phyloP scores from a whole-genome alignment of 2,329 filamentous ascomycete genomes.

The Exophiala bonariae region DNA sequence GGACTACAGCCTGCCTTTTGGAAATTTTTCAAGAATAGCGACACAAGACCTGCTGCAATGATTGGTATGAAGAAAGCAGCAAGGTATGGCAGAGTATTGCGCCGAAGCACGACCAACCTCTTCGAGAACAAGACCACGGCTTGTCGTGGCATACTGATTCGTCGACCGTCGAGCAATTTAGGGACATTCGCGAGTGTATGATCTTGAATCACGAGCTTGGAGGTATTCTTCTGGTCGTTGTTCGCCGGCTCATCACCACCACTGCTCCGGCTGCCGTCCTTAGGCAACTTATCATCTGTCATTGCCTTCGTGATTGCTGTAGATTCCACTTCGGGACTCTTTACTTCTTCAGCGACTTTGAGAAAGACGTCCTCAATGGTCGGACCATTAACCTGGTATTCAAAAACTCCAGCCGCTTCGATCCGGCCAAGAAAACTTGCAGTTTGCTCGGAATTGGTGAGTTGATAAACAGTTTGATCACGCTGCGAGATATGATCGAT shows the following conservation, averaged over 20 bases:
- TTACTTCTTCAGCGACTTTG: slow-evolving; percentile 77
- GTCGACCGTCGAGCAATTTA: slow-evolving; percentile 64
- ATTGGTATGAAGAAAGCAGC: slow-evolving; percentile 77
- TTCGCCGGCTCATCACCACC: slow-evolving; percentile 11
- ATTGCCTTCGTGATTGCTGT: slow-evolving; percentile 4
- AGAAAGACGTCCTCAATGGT: slow-evolving; percentile 94
- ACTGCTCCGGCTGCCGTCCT: slow-evolving; percentile 16
- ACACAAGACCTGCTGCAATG: slow-evolving; percentile 74
- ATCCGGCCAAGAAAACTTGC: slow-evolving; percentile 70
- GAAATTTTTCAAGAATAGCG: slow-evolving; percentile 68
- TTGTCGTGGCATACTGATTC: slow-evolving; percentile 70
- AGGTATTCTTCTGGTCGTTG: slow-evolving; percentile 6
- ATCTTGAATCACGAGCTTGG: slow-evolving; percentile 11
- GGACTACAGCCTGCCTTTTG: slow-evolving; percentile 55
- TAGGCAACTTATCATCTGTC: slow-evolving; percentile 13
- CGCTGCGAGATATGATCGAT: slow-evolving; percentile 61
- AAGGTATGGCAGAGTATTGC: slow-evolving; percentile 75
- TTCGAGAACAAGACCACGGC: slow-evolving; percentile 75
- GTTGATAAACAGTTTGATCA: slow-evolving; percentile 72
- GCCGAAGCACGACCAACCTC: slow-evolving; percentile 71
- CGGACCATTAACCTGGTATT: slow-evolving; percentile 84
- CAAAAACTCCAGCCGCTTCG: slow-evolving; percentile 65
- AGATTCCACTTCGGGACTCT: slow-evolving; percentile 25
- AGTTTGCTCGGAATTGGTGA: slow-evolving; percentile 68
- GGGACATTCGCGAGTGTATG: slow-evolving; percentile 29